Evolutionary conservation across 352 stramenopile genomes (phyloP).

Genomic region (Phytopythium sindhum): DNA sequence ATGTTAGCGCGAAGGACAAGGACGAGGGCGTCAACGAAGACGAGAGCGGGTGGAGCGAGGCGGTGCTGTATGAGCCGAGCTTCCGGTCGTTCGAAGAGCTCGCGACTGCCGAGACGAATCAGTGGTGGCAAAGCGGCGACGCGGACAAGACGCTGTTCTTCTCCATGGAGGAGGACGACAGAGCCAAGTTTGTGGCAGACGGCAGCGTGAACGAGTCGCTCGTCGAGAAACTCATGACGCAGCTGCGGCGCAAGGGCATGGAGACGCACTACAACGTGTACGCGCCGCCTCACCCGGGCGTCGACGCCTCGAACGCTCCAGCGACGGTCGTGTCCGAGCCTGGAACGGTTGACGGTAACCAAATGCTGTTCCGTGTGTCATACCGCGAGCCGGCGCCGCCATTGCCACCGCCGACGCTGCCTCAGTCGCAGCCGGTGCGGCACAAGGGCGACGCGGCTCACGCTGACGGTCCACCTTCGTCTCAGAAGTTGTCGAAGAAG

Average conservation of each 20-base stretch:
- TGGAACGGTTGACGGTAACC: conserved; percentile 17
- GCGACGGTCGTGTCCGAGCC: conserved; percentile 23
- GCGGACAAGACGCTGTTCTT: conserved; percentile 41
- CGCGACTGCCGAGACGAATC: conserved; percentile 25
- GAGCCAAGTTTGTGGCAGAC: conserved; percentile 9
- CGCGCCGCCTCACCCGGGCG: conserved; percentile 36
- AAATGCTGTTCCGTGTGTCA: conserved; percentile 58
- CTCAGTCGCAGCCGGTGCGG: conserved; percentile 17
- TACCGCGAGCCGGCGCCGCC: conserved; percentile 63
- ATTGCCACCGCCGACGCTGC: conserved; percentile 21
- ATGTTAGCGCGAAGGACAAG: conserved; percentile 8
- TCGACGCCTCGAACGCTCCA: not conserved
- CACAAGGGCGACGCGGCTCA: conserved; percentile 18
- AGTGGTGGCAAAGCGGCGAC: conserved; percentile 43
- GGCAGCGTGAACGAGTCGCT: conserved; percentile 13
- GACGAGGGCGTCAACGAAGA: conserved; percentile 30
- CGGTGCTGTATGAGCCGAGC: conserved; percentile 17
- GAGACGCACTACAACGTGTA: conserved; percentile 59
- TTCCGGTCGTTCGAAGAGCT: conserved; percentile 47
- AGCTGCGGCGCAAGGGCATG: conserved; percentile 52
- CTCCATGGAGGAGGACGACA: conserved; percentile 10
- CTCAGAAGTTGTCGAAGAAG: conserved; percentile 51
- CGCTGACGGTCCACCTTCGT: not conserved
- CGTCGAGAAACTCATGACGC: conserved; percentile 39
- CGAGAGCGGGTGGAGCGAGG: conserved; percentile 14